Evolutionary conservation across 2,329 filamentous ascomycete genomes (phyloP).

Genomic region (Penicillium sp.): DNA sequence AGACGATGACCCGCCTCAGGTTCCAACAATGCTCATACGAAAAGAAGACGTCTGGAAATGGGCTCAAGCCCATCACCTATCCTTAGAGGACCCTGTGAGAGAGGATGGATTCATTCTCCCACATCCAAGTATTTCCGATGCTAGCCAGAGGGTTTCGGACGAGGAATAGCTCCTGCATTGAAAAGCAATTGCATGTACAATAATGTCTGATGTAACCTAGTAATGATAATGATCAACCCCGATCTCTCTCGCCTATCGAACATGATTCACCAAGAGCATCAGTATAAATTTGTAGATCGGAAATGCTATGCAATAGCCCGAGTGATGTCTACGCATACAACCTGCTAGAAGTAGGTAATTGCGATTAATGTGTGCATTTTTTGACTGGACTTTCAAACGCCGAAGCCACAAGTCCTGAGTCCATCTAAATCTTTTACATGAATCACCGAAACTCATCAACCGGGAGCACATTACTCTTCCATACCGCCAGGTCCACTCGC

Average conservation of each 20-base stretch:
- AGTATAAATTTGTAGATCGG: not conserved
- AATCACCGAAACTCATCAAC: conserved; percentile 19
- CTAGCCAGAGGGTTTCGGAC: conserved; percentile 23
- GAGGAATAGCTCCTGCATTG: conserved; percentile 9
- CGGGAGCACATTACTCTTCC: conserved; percentile 38
- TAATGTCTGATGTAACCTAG: conserved; percentile 2
- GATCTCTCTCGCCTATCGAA: not conserved
- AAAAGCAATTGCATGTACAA: conserved; percentile 5
- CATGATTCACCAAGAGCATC: not conserved
- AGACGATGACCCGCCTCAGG: conserved; percentile 24
- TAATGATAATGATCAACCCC: conserved; percentile 6
- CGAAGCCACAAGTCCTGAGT: conserved; percentile 13
- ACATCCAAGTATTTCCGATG: conserved; percentile 35
- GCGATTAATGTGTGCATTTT: conserved; percentile 18
- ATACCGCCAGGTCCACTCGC: conserved; percentile 42
- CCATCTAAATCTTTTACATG: conserved; percentile 28
- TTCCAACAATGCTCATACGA: conserved; percentile 48
- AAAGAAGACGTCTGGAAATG: conserved; percentile 64
- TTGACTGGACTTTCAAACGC: conserved; percentile 12
- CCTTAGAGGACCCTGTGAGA: conserved; percentile 66
- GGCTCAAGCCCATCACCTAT: conserved; percentile 62
- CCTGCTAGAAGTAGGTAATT: not conserved
- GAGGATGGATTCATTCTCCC: conserved; percentile 71
- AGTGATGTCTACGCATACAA: not conserved
- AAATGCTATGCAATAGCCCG: not conserved